These are phyloP conservation scores for Metarhizium robertsii DNA, from an alignment of 2,329 filamentous ascomycete genomes.

Conservation along the genomic window DNA sequence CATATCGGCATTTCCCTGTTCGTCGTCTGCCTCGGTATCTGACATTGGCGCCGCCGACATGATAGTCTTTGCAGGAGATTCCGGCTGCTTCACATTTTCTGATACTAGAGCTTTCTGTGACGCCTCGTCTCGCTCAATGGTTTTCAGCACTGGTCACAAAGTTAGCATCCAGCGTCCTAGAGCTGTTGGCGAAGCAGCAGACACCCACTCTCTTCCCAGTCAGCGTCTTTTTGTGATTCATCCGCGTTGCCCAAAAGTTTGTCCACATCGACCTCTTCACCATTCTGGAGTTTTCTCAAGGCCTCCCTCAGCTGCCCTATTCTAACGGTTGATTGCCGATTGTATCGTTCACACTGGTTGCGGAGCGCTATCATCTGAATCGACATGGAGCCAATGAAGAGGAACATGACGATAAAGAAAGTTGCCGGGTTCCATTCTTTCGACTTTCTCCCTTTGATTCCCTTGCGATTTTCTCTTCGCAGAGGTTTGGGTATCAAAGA, in stretches of 20 bases:
- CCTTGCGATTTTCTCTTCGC: constrained; percentile 32
- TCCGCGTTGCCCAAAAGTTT: constrained; percentile 65
- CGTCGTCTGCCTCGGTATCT: constrained; percentile 6
- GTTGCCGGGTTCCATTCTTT: constrained; percentile 73
- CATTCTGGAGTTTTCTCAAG: constrained; percentile 57
- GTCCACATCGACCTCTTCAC: constrained; percentile 79
- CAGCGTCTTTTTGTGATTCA: constrained; percentile 61
- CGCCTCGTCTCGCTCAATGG: constrained; percentile 56
- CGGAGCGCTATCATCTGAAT: constrained; percentile 83
- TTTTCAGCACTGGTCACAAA: constrained; percentile 43
- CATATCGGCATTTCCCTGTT: constrained; percentile 8
- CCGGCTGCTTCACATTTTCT: background rate
- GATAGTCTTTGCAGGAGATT: constrained; percentile 2
- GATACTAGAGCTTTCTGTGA: constrained; percentile 8
- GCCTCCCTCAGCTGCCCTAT: constrained; percentile 70
- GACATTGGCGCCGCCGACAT: constrained; percentile 3
- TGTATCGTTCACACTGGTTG: constrained; percentile 64
- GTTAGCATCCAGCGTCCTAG: constrained; percentile 8
- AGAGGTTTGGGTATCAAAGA: constrained; percentile 60
- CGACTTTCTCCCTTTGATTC: constrained; percentile 31
- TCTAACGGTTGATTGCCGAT: constrained; percentile 67
- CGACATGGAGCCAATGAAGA: constrained; percentile 88
- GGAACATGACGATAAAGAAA: constrained; percentile 72
- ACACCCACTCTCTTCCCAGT: constrained; percentile 74
- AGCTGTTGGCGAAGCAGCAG: background rate